Evolutionary conservation across 1,284 basidiomycete species (phyloP), one percentile per base, ranked within the genome.

Genomic region (Fomitopsis palustris): DNA sequence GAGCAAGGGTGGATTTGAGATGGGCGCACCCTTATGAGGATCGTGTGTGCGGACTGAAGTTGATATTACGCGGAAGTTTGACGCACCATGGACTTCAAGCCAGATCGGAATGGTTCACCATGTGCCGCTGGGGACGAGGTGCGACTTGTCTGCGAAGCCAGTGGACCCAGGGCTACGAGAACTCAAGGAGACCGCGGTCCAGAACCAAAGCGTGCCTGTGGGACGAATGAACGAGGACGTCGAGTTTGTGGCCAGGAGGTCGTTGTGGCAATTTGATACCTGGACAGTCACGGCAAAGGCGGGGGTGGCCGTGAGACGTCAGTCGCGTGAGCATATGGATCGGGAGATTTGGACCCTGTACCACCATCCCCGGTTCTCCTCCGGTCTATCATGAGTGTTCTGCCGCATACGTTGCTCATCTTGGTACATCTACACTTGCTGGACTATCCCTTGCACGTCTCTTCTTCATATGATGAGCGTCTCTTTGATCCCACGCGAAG

Each of bases 341-440:
- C 27, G 35, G 25, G 27, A 23, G 14, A 56, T 33, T 45, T 31
- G 37, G 54, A 37, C 38, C 23, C 53, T 31, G 53, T 37, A 14
- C 37, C 39, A 31, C n/a, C 29, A 42, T 45, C 3, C 42, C 54
- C 39, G 39, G 23, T 45, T 17, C 49, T 52, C 49, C 49, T 42
- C 49, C 49, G 56, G 27, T 53, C 37, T n/a, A 57, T 29, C 41
- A 59, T 59, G 54, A 55, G 53, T 35, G 51, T 53, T 38, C 59
- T 68, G 7, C 67, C 67, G 5, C 58, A 65, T 38, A 56, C 75
- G 14, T 70, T 82, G 17, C 65, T 81, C 16, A 70, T 82, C 23
- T 73, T 82, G 8, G 67, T 82, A 17, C 81, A 83, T 59, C 74
- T 83, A 2, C 78, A 82, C 61, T 75, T 84, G 6, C 72, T 84